phyloP scores from a whole-genome alignment of 2,329 filamentous ascomycete species.

The Clarireedia paspali region DNA sequence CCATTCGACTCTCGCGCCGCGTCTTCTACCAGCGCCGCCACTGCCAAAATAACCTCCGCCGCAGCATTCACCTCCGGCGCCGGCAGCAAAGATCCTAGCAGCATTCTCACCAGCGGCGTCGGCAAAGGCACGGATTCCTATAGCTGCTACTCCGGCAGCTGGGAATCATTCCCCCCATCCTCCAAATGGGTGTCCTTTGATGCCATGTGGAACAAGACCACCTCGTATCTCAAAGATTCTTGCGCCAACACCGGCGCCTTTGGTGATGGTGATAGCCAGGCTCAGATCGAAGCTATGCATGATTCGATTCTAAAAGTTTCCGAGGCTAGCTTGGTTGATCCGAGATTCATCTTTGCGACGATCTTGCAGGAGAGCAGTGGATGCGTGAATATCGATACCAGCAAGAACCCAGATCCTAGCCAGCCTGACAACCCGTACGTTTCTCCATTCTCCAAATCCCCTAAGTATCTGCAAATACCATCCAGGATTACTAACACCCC shows the following conservation, averaged over 20 bases:
- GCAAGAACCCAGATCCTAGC: slow-evolving; percentile 12
- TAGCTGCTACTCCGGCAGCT: slow-evolving; percentile 27
- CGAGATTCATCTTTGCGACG: slow-evolving; percentile 28
- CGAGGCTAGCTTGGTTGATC: slow-evolving; percentile 21
- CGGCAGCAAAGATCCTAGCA: slow-evolving; percentile 14
- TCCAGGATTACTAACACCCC: not conserved
- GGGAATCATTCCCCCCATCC: slow-evolving; percentile 20
- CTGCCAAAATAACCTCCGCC: slow-evolving; percentile 12
- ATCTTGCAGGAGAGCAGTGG: slow-evolving; percentile 28
- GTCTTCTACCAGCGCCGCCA: not conserved
- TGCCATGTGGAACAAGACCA: slow-evolving; percentile 23
- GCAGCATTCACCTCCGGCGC: slow-evolving; percentile 12
- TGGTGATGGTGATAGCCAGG: slow-evolving; percentile 12
- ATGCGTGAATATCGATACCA: slow-evolving; percentile 25
- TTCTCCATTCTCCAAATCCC: not conserved
- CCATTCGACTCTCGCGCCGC: not conserved
- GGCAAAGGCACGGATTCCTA: slow-evolving; percentile 21
- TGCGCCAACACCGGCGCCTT: slow-evolving; percentile 18
- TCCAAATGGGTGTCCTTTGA: slow-evolving; percentile 23
- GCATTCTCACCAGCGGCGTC: slow-evolving; percentile 11
- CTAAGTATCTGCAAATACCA: not conserved
- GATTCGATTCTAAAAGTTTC: slow-evolving; percentile 22
- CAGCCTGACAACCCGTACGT: slow-evolving; percentile 11
- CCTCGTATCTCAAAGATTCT: slow-evolving; percentile 9
- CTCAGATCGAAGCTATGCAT: slow-evolving; percentile 19